Conservation (phyloP, 2,329 filamentous ascomycete species). For the Colletotrichum coccodes region DNA sequence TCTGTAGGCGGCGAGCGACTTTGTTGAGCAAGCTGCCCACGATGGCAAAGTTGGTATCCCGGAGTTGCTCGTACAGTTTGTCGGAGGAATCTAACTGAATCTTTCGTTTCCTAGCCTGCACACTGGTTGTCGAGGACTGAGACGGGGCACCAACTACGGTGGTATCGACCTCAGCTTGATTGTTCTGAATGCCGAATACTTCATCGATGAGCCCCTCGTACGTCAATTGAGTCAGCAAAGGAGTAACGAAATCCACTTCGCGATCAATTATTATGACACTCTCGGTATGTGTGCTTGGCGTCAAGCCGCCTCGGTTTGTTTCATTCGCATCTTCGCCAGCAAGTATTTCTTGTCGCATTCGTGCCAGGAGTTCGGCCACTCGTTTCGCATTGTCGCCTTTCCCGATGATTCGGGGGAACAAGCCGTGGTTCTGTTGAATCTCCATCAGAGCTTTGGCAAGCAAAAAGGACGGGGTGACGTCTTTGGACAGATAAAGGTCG, state of each 20-base stretch:
- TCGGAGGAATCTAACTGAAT: slow-evolving; percentile 91
- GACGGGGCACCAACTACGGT: slow-evolving; percentile 84
- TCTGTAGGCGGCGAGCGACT: slow-evolving; percentile 85
- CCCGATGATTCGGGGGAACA: slow-evolving; percentile 93
- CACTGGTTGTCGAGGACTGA: slow-evolving; percentile 64
- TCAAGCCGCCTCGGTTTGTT: slow-evolving; percentile 69
- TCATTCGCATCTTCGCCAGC: slow-evolving; percentile 80
- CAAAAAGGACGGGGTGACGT: slow-evolving; percentile 89
- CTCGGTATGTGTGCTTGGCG: slow-evolving; percentile 88
- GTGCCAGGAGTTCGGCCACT: slow-evolving; percentile 85
- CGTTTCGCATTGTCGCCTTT: slow-evolving; percentile 95
- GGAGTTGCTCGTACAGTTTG: slow-evolving; percentile 85
- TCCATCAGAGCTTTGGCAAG: slow-evolving; percentile 94
- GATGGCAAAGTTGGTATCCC: slow-evolving; percentile 94
- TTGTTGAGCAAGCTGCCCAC: slow-evolving; percentile 91
- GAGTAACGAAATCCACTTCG: slow-evolving; percentile 92
- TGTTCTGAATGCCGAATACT: slow-evolving; percentile 89
- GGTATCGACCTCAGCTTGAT: slow-evolving; percentile 91
- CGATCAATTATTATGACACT: slow-evolving; percentile 95
- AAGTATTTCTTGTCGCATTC: slow-evolving; percentile 90
- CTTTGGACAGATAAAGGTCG: slow-evolving; percentile 89
- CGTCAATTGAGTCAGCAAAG: slow-evolving; percentile 91
- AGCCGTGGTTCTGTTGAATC: slow-evolving; percentile 88
- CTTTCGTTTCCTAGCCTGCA: slow-evolving; percentile 80
- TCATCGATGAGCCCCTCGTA: slow-evolving; percentile 98